These are phyloP conservation scores for Neofusicoccum ribis DNA, from an alignment of 2,329 filamentous ascomycete species.

Conservation along the genomic window DNA sequence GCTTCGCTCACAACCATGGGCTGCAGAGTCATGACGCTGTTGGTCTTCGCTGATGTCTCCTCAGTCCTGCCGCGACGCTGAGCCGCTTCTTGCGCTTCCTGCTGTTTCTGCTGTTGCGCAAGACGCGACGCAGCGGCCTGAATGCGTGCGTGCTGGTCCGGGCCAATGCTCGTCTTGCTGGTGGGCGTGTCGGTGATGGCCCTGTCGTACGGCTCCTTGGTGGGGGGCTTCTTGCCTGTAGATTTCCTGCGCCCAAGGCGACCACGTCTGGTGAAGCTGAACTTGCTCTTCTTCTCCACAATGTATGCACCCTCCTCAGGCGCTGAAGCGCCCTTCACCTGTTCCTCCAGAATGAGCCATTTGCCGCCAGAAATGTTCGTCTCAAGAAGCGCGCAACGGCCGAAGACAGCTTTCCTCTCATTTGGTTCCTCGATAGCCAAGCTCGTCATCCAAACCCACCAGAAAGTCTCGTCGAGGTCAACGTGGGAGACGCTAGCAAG, in stretches of 20 bases:
- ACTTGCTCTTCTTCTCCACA: constrained; percentile 92
- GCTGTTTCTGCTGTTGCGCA: constrained; percentile 67
- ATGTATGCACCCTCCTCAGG: constrained; percentile 85
- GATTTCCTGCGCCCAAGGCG: constrained; percentile 59
- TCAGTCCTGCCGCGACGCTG: constrained; percentile 56
- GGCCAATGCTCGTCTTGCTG: constrained; percentile 82
- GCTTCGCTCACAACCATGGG: constrained; percentile 82
- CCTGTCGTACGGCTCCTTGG: constrained; percentile 54
- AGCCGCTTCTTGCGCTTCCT: constrained; percentile 50
- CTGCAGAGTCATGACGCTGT: constrained; percentile 85
- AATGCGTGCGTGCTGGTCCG: constrained; percentile 90
- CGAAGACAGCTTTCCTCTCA: constrained; percentile 87
- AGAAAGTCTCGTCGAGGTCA: constrained; percentile 92
- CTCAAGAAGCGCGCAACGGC: constrained; percentile 88
- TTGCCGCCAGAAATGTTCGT: constrained; percentile 77
- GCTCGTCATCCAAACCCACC: constrained; percentile 99
- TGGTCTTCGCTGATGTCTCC: constrained; percentile 70
- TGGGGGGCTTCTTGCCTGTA: constrained; percentile 45
- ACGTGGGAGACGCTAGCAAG: constrained; percentile 86
- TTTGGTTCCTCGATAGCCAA: constrained; percentile 85
- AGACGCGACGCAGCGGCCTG: constrained; percentile 86
- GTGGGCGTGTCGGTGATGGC: constrained; percentile 51
- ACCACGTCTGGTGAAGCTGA: constrained; percentile 76
- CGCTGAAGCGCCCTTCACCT: constrained; percentile 89
- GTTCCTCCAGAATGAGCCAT: constrained; percentile 95